Base-by-base conservation (phyloP, 2,329 filamentous ascomycete genomes). In the Amauroascus niger region DNA sequence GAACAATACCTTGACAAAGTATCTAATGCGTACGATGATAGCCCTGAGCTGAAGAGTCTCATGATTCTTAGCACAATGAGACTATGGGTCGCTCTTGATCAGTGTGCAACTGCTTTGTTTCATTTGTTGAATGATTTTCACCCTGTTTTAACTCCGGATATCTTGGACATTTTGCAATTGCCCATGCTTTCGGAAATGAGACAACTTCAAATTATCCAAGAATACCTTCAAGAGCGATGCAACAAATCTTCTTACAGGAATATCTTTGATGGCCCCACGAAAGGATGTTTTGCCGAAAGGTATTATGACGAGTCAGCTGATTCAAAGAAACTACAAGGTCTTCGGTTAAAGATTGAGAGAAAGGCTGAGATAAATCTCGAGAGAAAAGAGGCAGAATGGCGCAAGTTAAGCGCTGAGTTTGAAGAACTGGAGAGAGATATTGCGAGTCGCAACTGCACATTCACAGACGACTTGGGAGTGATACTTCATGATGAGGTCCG, bases 21-120 rank as follows among this genome's bases (percentile, higher is more conserved):
- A 1, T 57, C 62, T 0, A 58, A 67, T 0, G 60, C 65, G 0
- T 80, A 79, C 56, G 59, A 71, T 0, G 55, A 60, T 3, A 72
- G 77, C 54, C 69, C 74, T 0, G 76, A 78, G 47, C 71, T 77
- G 22, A 75, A 73, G 58, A 81, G 80, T 26, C 54, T 65, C 0
- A 72, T 78, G 59, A 64, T 84, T 0, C 69, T 86, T 1, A 72
- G 68, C 6, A 41, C 80, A 0, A 74, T 85, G 61, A 76, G 80
- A 48, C 58, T 82, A 0, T 87, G 82, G 82, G 62, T 77, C 2
- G 60, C 63, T 1, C 73, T 84, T 63, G 83, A 87, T 57, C 60
- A 67, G 9, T 64, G 62, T n/a, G 75, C 76, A 0, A 64, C 71
- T 0, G 9, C 43, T 0, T 56, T 57, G 0, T 79, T 51, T 39